Evolutionary conservation across 2,329 filamentous ascomycete species (phyloP).

Genomic region (Fusarium sp.): DNA sequence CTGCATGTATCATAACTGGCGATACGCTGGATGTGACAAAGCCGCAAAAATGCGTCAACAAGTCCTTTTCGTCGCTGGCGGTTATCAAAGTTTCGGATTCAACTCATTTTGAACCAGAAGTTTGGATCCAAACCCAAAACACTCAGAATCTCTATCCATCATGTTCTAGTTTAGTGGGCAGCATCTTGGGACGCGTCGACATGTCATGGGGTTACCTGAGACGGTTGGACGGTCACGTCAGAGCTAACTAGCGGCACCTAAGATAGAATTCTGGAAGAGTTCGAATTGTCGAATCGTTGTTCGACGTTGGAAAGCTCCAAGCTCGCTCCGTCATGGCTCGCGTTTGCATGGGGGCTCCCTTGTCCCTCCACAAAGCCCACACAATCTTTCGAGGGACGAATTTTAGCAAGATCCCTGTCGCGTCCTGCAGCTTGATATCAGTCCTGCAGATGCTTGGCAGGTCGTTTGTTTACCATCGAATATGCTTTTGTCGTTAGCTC

Average conservation of each 20-base stretch:
- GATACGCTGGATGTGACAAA: constrained; percentile 29
- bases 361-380: constrained; percentile 41
- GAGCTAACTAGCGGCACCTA: constrained; percentile 39
- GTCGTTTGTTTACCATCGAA: constrained; percentile 14
- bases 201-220: constrained; percentile 42
- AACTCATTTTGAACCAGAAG: constrained; percentile 15
- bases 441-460: constrained; percentile 33
- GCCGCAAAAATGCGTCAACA: neutral
- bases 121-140: constrained; percentile 17
- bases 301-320: constrained; percentile 29
- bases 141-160: constrained; percentile 10
- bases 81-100: constrained; percentile 33
- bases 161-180: constrained; percentile 32
- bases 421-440: constrained; percentile 28
- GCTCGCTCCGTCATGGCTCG: constrained; percentile 40
- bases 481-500: constrained; percentile 14
- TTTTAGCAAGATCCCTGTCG: constrained; percentile 26
- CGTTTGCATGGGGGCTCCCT: constrained; percentile 30
- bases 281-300: constrained; percentile 48
- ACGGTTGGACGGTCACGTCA: constrained; percentile 44
- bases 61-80: constrained; percentile 23
- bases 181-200: constrained; percentile 25
- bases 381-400: constrained; percentile 30
- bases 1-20: constrained; percentile 17
- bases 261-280: constrained; percentile 47